A percentile compares a stretch with the other conserved stretches of the same genome.
These are phyloP conservation scores for Schizothecium vesticola DNA, from an alignment of 495 filamentous ascomycete species.

Conservation along the genomic window DNA sequence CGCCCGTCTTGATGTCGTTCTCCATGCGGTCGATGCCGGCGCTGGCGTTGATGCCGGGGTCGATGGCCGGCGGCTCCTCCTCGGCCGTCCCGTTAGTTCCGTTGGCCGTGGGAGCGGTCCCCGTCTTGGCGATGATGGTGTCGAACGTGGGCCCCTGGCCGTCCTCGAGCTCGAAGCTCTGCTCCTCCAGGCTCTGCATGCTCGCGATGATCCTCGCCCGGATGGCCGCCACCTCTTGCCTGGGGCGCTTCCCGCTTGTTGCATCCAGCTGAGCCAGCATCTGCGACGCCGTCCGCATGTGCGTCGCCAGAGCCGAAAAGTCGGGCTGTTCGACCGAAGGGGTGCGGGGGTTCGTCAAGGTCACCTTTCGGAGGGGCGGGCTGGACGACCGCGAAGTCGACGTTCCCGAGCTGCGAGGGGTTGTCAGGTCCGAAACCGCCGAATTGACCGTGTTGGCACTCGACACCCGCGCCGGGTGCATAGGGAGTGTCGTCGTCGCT, in stretches of 20 bases:
- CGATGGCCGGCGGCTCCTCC: constrained; percentile 29
- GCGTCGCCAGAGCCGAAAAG: constrained; percentile 67
- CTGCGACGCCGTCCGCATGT: constrained; percentile 74
- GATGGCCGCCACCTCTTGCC: constrained; percentile 68
- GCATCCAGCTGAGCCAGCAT: constrained; percentile 74
- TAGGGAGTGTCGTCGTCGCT: constrained; percentile 8
- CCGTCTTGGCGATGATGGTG: constrained; percentile 59
- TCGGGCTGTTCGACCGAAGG: constrained; percentile 56
- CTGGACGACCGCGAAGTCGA: constrained; percentile 57
- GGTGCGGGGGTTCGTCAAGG: constrained; percentile 39
- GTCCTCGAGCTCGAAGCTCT: constrained; percentile 63
- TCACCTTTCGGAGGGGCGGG: constrained; percentile 48
- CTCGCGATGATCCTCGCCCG: constrained; percentile 73
- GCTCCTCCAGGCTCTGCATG: constrained; percentile 77
- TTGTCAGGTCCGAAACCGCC: constrained; percentile 43
- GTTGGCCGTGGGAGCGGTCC: constrained; percentile 29
- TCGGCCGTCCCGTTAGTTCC: constrained; percentile 26
- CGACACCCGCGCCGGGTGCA: constrained; percentile 44
- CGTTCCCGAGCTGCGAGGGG: constrained; percentile 54
- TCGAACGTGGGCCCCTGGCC: constrained; percentile 62
- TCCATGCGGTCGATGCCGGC: constrained; percentile 74
- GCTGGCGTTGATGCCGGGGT: constrained; percentile 50
- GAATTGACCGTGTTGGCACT: constrained; percentile 52
- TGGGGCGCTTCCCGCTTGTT: constrained; percentile 64
- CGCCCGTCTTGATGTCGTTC: constrained; percentile 73